Conservation (phyloP, 1,284 basidiomycete genomes). For the Laetiporus sulphureus region DNA sequence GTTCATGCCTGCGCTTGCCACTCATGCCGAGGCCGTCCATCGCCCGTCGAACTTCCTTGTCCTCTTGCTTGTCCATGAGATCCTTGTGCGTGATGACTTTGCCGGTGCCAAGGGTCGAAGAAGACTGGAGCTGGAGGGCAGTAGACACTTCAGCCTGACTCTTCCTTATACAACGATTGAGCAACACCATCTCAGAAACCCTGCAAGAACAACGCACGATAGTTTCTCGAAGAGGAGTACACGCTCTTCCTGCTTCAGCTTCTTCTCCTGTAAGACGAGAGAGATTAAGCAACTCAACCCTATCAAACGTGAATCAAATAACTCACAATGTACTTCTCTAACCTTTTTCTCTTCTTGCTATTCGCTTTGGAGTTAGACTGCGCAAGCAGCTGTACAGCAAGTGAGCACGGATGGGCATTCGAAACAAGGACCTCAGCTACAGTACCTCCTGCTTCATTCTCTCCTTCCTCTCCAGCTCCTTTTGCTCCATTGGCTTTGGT, state of each 20-base stretch:
- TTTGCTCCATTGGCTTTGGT: slow-evolving; percentile 55
- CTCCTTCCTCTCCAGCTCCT: slow-evolving; percentile 52
- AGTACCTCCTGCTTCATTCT: slow-evolving; percentile 57
- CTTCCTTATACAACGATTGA: slow-evolving; percentile 41
- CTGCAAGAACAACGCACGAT: slow-evolving; percentile 44
- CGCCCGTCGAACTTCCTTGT: slow-evolving; percentile 47
- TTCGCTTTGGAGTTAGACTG: slow-evolving; percentile 67
- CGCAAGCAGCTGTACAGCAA: slow-evolving; percentile 33
- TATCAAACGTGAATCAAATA: neutral
- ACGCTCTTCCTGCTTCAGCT: slow-evolving; percentile 80
- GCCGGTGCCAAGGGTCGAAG: slow-evolving; percentile 74
- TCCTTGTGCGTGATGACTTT: slow-evolving; percentile 53
- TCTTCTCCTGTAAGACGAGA: slow-evolving; percentile 58
- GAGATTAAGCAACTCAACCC: neutral
- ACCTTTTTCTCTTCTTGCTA: slow-evolving; percentile 70
- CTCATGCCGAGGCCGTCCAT: slow-evolving; percentile 33
- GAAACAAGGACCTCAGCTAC: neutral
- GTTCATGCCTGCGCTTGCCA: slow-evolving; percentile 38
- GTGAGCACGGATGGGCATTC: neutral
- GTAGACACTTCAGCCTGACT: slow-evolving; percentile 62
- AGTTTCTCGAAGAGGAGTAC: slow-evolving; percentile 68
- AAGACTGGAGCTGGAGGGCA: slow-evolving; percentile 58
- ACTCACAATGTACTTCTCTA: slow-evolving; percentile 81
- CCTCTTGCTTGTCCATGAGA: slow-evolving; percentile 50
- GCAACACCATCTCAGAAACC: slow-evolving; percentile 13